Percentiles rank a stretch among this genome's conserved stretches.
phyloP scores from a whole-genome alignment of 208 protist species.

The Acanthamoeba healyi region DNA sequence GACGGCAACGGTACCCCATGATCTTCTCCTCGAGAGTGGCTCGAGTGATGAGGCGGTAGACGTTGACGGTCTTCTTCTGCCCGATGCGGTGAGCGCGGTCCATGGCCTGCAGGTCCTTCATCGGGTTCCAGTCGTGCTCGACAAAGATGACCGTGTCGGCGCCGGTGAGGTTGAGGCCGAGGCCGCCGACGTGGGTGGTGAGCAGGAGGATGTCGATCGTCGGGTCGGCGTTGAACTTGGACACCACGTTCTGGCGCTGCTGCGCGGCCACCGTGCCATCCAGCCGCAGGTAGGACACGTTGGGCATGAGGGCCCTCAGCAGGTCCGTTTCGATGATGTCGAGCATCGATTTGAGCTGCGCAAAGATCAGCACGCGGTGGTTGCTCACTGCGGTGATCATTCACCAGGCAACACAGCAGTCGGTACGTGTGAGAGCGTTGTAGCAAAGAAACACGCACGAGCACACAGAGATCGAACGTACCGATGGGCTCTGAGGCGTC shows the following conservation, averaged over 20 bases:
- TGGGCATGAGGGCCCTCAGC: slow-evolving; percentile 88
- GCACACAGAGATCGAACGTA: not conserved
- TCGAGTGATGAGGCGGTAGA: slow-evolving; percentile 97
- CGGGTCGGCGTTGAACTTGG: slow-evolving; percentile 95
- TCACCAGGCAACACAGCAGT: not conserved
- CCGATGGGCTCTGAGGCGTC: not conserved
- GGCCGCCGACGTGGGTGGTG: slow-evolving; percentile 97
- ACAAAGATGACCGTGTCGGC: slow-evolving; percentile 99
- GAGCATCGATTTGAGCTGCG: slow-evolving; percentile 98
- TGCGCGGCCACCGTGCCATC: slow-evolving; percentile 95
- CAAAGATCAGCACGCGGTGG: slow-evolving; percentile 96
- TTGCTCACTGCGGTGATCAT: not conserved
- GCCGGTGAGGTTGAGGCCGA: slow-evolving; percentile 99
- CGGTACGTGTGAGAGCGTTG: no score
- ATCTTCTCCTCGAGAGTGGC: slow-evolving; percentile 98
- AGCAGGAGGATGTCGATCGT: slow-evolving; percentile 98
- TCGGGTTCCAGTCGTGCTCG: slow-evolving; percentile 99
- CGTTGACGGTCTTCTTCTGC: slow-evolving; percentile 97
- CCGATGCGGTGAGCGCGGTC: slow-evolving; percentile 98
- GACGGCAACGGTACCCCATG: slow-evolving; percentile 81
- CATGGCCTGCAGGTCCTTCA: slow-evolving; percentile 98
- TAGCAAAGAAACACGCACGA: no score
- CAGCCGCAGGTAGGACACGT: slow-evolving; percentile 95
- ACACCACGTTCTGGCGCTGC: slow-evolving; percentile 94
- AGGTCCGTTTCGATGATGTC: slow-evolving; percentile 98